These are phyloP conservation scores for Backusella tuberculispora DNA, from an alignment of 192 early-diverging fungal species.

Conservation along the genomic window DNA sequence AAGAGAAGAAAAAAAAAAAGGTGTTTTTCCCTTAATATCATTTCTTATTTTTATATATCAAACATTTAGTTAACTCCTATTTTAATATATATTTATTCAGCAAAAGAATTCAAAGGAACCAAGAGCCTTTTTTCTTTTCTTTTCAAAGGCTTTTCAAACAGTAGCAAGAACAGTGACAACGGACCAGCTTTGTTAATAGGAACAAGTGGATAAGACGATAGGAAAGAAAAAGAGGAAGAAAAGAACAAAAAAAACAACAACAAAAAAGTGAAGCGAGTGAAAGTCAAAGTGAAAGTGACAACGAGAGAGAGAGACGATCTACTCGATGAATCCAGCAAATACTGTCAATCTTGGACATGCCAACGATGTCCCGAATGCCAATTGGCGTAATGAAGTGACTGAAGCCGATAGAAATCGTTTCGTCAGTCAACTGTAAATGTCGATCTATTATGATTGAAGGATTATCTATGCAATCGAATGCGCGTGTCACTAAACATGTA, in stretches of 20 bases:
- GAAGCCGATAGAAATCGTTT: conserved; percentile 26
- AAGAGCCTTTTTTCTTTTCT: conserved; percentile 1
- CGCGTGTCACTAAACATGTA: conserved; percentile 3
- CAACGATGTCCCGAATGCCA: conserved; percentile 17
- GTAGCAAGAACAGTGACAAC: background rate
- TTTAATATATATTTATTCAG: background rate
- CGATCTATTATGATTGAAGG: background rate
- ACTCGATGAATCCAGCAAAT: conserved; percentile 8
- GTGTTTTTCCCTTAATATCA: background rate
- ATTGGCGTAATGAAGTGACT: conserved; percentile 32
- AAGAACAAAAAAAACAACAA: background rate
- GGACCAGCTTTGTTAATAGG: background rate
- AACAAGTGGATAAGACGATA: background rate
- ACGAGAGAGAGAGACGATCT: background rate
- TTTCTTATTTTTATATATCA: background rate
- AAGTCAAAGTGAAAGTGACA: background rate
- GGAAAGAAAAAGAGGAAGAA: background rate
- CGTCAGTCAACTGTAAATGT: conserved; percentile 31
- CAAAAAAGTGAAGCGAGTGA: background rate
- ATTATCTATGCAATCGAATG: background rate
- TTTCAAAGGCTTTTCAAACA: background rate
- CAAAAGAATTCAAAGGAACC: background rate
- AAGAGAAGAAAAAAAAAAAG: conserved; percentile 4
- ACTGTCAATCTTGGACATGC: conserved; percentile 8
- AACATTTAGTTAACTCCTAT: background rate